Evolutionary conservation across 768 basidiomycete genomes (phyloP).

Genomic region (Phaeotremella skinneri): DNA sequence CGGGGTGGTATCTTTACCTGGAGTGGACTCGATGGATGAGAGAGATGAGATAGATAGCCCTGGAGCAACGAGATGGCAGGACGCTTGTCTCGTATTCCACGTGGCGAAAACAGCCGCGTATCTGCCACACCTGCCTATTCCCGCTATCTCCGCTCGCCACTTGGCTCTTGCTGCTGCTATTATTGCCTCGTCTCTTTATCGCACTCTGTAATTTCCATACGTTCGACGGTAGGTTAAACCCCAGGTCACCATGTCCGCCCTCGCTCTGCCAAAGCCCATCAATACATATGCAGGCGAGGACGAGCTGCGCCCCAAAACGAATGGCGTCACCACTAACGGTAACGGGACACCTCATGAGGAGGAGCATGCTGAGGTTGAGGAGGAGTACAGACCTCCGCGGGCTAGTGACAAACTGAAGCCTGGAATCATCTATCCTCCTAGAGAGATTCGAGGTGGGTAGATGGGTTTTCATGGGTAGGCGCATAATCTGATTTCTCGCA

Average conservation of each 20-base stretch:
- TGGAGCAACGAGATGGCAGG: too few species aligned
- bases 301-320: conserved; percentile 30
- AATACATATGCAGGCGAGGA: conserved; percentile 45
- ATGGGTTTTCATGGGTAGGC: background rate
- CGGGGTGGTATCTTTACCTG: too few species aligned
- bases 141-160: background rate
- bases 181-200: background rate
- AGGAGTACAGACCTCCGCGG: conserved; percentile 51
- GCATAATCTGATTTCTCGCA: conserved; percentile 47
- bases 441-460: conserved; percentile 83
- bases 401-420: conserved; percentile 62
- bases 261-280: conserved; percentile 49
- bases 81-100: background rate
- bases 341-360: conserved; percentile 39
- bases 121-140: background rate
- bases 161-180: background rate
- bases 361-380: conserved; percentile 55
- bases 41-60: too few species aligned
- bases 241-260: conserved; percentile 27
- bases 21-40: too few species aligned
- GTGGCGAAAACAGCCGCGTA: background rate
- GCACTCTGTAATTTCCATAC: too few species aligned
- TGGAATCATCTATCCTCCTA: conserved; percentile 91
- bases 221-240: too few species aligned
- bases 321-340: conserved; percentile 24